Evolutionary conservation across 805 yeast species (phyloP).

Genomic region (Zygoascus bituminiphila): DNA sequence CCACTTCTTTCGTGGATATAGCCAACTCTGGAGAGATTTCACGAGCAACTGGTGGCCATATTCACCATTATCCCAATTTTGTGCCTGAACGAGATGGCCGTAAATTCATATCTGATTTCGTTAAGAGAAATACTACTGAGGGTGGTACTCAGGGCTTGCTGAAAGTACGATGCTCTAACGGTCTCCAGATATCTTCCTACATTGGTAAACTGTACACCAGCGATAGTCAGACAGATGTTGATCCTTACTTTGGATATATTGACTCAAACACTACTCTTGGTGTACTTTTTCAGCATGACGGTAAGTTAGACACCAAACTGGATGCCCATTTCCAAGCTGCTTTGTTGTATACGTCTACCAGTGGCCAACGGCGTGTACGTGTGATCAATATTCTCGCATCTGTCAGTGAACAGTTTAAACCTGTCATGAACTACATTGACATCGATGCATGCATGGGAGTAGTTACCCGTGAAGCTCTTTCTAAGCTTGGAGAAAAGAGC

Average conservation of each 20-base stretch:
- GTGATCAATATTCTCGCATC: conserved; percentile 80
- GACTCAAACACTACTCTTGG: conserved; percentile 57
- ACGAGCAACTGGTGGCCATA: conserved; percentile 59
- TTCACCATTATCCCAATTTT: conserved; percentile 60
- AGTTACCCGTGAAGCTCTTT: conserved; percentile 43
- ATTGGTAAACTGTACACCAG: conserved; percentile 48
- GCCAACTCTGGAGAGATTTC: conserved; percentile 63
- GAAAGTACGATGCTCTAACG: conserved; percentile 80
- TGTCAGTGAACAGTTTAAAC: conserved; percentile 63
- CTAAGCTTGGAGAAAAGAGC: conserved; percentile 29
- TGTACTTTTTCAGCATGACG: conserved; percentile 69
- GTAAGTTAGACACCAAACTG: conserved; percentile 53
- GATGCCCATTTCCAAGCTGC: conserved; percentile 93
- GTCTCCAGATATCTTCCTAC: conserved; percentile 70
- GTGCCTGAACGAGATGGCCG: conserved; percentile 61
- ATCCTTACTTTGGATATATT: conserved; percentile 64
- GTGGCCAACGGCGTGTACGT: conserved; percentile 75
- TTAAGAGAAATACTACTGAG: conserved; percentile 14
- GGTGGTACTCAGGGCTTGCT: conserved; percentile 78
- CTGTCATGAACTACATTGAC: conserved; percentile 72
- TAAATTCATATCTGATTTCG: conserved; percentile 50
- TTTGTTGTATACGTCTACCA: conserved; percentile 65
- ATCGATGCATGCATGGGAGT: conserved; percentile 55
- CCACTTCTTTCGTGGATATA: conserved; percentile 59
- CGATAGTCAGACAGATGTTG: conserved; percentile 34